Percentiles rank a stretch among this genome's conserved stretches.
Evolutionary conservation across 1,284 basidiomycete species (phyloP).

Genomic region (Naganishia sp.): DNA sequence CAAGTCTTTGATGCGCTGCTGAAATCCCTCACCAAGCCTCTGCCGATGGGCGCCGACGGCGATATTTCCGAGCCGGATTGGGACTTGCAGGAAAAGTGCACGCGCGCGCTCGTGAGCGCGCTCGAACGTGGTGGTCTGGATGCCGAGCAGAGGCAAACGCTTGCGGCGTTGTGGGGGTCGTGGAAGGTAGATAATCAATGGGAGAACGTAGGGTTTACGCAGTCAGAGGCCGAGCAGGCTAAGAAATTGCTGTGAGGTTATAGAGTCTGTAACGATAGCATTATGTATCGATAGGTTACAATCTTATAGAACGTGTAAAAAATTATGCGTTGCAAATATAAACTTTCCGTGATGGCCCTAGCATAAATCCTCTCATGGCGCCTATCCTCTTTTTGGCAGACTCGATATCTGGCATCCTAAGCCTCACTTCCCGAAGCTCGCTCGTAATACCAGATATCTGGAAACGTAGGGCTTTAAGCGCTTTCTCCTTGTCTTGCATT

Average conservation of each 20-base stretch:
- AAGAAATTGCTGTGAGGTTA: constrained; percentile 1
- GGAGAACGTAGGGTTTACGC: constrained; percentile 40
- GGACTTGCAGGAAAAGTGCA: constrained; percentile 78
- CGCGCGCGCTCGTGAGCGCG: constrained; percentile 60
- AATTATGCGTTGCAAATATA: constrained; percentile 3
- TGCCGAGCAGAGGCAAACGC: constrained; percentile 44
- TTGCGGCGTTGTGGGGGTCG: constrained; percentile 42
- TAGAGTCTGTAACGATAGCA: not conserved
- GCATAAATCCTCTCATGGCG: not conserved
- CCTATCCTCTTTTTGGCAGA: not conserved
- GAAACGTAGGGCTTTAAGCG: not conserved
- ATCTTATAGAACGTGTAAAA: not conserved
- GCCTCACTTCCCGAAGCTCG: constrained; percentile 34
- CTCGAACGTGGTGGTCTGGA: constrained; percentile 45
- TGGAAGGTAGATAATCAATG: constrained; percentile 38
- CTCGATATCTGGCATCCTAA: not conserved
- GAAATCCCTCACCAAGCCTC: constrained; percentile 35
- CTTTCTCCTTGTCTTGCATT: not conserved
- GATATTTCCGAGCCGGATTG: constrained; percentile 65
- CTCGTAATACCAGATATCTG: constrained; percentile 40
- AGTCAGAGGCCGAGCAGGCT: constrained; percentile 37
- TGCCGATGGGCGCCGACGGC: constrained; percentile 68
- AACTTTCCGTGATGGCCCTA: not conserved
- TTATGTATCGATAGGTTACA: not conserved
- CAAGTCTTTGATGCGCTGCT: constrained; percentile 36